Evolutionary conservation across 805 yeast genomes (phyloP).

Genomic region (Ogataea philodendri): DNA sequence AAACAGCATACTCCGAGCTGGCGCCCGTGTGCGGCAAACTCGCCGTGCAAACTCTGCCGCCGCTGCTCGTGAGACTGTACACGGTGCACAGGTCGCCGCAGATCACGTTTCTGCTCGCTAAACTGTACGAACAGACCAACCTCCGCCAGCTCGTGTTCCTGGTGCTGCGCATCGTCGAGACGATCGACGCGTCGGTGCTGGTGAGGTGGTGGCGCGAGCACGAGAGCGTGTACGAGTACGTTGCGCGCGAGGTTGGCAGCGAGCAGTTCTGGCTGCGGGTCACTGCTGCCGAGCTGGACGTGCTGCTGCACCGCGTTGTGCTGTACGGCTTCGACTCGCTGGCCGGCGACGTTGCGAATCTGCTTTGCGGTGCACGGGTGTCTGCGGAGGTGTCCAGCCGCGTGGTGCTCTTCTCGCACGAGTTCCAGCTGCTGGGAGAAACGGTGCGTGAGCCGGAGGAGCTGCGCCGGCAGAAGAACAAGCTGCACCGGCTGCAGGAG

Average conservation of each 20-base stretch:
- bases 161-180: slow-evolving; percentile 25
- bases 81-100: slow-evolving; percentile 14
- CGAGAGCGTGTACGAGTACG: slow-evolving; percentile 15
- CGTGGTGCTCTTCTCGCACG: slow-evolving; percentile 12
- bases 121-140: slow-evolving; percentile 18
- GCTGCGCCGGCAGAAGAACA: slow-evolving; percentile 13
- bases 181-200: slow-evolving; percentile 15
- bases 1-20: slow-evolving; percentile 1
- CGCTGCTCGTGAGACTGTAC: slow-evolving; percentile 8
- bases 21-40: slow-evolving; percentile 7
- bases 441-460: slow-evolving; percentile 7
- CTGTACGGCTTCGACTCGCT: slow-evolving; percentile 28
- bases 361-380: slow-evolving; percentile 6
- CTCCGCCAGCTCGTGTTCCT: slow-evolving; percentile 23
- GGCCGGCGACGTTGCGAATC: slow-evolving; percentile 20
- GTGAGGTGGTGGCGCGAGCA: slow-evolving; percentile 14
- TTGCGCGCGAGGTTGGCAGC: slow-evolving; percentile 11
- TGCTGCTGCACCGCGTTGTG: slow-evolving; percentile 19
- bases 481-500: slow-evolving; percentile 12
- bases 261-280: slow-evolving; percentile 25
- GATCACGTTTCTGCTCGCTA: slow-evolving; percentile 17
- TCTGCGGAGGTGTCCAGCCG: slow-evolving; percentile 2
- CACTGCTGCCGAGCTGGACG: slow-evolving; percentile 11
- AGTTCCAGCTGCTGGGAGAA: slow-evolving; percentile 11
- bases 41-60: slow-evolving; percentile 2